phyloP scores from a whole-genome alignment of 192 early-diverging fungal species.

The Bifiguratus adelaidae region DNA sequence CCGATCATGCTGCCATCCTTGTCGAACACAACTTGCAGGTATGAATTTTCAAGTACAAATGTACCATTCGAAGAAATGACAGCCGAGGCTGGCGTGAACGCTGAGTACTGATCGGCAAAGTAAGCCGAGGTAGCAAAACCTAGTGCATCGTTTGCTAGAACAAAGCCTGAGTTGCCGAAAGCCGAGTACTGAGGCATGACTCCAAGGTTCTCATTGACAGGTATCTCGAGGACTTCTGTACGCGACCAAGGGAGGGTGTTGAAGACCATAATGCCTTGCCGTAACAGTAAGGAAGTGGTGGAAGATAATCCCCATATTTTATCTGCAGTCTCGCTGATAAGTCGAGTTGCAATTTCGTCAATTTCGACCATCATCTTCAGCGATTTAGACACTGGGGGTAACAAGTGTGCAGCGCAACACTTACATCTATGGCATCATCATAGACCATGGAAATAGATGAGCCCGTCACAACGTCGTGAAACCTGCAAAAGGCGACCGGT shows the following conservation, averaged over 20 bases:
- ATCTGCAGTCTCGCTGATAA: slow-evolving; percentile 35
- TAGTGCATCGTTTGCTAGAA: slow-evolving; percentile 12
- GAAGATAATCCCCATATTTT: slow-evolving; percentile 11
- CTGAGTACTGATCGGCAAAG: background rate
- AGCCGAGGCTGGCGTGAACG: too few relatives aligned
- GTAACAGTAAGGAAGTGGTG: too few relatives aligned
- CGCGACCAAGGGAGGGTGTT: slow-evolving; percentile 64
- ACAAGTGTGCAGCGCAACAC: too few relatives aligned
- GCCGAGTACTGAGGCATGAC: slow-evolving; percentile 32
- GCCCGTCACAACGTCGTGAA: slow-evolving; percentile 96
- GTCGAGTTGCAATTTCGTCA: slow-evolving; percentile 17
- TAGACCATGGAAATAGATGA: slow-evolving; percentile 87
- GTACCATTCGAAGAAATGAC: slow-evolving; percentile 12
- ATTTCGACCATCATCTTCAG: slow-evolving; percentile 28
- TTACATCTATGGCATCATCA: too few relatives aligned
- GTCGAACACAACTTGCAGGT: slow-evolving; percentile 62
- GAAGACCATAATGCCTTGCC: slow-evolving; percentile 35
- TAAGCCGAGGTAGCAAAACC: background rate
- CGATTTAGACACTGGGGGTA: slow-evolving; percentile 1
- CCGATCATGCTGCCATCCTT: slow-evolving; percentile 59
- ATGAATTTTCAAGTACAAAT: slow-evolving; percentile 65
- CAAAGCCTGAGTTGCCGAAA: slow-evolving; percentile 25
- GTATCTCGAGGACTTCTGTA: slow-evolving; percentile 58
- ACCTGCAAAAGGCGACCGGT: too few relatives aligned
- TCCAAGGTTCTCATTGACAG: slow-evolving; percentile 19